Evolutionary conservation across 129 eudicot genomes (phyloP), one percentile per base, ranked within the genome.

Genomic region (Cynara cardunculus): DNA sequence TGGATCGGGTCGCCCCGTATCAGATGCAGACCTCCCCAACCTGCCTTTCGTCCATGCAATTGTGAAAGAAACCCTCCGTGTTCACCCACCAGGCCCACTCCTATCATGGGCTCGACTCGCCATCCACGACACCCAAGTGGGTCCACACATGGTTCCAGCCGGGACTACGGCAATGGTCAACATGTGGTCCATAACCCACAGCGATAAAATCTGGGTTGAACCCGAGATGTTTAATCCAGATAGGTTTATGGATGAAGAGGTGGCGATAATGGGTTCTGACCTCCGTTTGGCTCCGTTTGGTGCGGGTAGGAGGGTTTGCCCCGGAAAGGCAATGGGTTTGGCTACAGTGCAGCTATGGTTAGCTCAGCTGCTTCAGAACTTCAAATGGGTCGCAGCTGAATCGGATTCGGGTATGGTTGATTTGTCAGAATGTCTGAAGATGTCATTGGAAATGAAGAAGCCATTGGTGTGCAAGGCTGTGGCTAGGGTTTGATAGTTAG

Each of bases 141-240:
- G 91, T 3, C 88, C 67, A 7, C 91, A 91, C 84, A 84, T 85
- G 44, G 71, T 91, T 73, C 91, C 97, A 0, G 93, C 97, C 0
- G 93, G 97, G 26, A 89, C 97, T 1, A 91, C 93, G 0, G 90
- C 91, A 9, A 91, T 91, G 97, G 93, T 91, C 26, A 91, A 91
- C 90, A 91, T 91, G 97, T 89, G 93, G 93, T 91, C 97, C 69
- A 91, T 89, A 72, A 86, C 97, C 18, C 91, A 91, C 25, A 85
- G 86, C 11, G 84, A 80, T 5, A 31, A 91, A 44, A 69, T 89
- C 4, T 89, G 93, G 96, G 8, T 87, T 6, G 72, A 87, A 44
- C 85, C 96, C 0, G 81, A 85, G 24, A 73, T 77, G 46, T 91
- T 85, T 73, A 28, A 69, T 65, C 96, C 96, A 0, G 96, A 91